Evolutionary conservation across 305 asterid species (phyloP).

Genomic region (Fraxinus ornus): DNA sequence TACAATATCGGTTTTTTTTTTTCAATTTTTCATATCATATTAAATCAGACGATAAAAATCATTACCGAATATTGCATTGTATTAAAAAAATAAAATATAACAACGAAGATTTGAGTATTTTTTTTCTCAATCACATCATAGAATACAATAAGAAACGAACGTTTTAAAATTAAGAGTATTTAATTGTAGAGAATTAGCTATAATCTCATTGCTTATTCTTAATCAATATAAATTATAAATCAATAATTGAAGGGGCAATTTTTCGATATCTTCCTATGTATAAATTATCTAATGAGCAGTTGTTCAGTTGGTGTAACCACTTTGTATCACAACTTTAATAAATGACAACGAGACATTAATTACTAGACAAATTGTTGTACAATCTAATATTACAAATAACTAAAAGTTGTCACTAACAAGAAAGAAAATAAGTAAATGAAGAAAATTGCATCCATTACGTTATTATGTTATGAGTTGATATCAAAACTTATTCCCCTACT

Average conservation of each 20-base stretch:
- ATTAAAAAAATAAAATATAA: no score
- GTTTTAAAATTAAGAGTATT: background rate
- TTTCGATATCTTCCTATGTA: background rate
- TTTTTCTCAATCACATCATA: background rate
- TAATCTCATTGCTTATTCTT: background rate
- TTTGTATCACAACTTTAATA: slow-evolving; percentile 19
- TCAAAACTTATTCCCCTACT: background rate
- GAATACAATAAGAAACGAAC: background rate
- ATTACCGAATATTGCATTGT: no score
- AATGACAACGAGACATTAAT: slow-evolving; percentile 23
- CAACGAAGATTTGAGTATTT: background rate
- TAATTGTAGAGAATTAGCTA: background rate
- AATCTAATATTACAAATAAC: slow-evolving; percentile 9
- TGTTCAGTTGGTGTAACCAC: background rate
- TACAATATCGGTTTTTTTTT: no score
- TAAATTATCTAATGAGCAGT: background rate
- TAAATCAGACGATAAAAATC: background rate
- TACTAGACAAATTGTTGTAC: slow-evolving; percentile 16
- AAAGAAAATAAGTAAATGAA: no score
- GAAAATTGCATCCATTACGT: background rate
- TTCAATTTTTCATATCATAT: background rate
- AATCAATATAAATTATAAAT: background rate
- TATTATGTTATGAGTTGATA: background rate
- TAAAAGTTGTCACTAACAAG: background rate
- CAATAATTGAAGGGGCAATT: slow-evolving; percentile 26